These are phyloP conservation scores for Cetraspora pellucida DNA, from an alignment of 192 early-diverging fungal species.

Conservation along the genomic window DNA sequence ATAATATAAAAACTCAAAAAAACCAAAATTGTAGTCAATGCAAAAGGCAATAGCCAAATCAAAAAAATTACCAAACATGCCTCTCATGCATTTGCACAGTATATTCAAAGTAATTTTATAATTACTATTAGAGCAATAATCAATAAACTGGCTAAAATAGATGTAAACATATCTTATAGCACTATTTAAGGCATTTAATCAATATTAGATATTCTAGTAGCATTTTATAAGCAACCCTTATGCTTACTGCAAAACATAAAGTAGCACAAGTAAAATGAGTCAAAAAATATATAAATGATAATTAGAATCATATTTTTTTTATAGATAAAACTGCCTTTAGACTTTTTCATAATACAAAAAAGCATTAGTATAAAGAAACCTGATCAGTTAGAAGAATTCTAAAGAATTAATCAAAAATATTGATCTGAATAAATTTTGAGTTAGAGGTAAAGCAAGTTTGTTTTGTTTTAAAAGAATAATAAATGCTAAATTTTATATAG, in stretches of 20 bases:
- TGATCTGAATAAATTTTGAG: constrained; percentile 16
- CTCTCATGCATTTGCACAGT: background rate
- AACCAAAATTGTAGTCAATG: background rate
- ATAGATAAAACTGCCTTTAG: constrained; percentile 8
- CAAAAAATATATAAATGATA: constrained; percentile 14
- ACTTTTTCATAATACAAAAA: constrained; percentile 6
- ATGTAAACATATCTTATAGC: background rate
- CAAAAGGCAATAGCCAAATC: background rate
- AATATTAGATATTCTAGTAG: background rate
- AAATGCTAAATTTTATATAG: constrained; percentile 22
- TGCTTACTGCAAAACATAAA: background rate
- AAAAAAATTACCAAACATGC: constrained; percentile 6
- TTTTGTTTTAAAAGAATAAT: constrained; percentile 17
- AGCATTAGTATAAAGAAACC: constrained; percentile 5
- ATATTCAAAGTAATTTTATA: no score
- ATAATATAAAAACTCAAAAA: constrained; percentile 28
- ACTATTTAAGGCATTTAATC: background rate
- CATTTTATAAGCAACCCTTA: background rate
- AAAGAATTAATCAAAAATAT: constrained; percentile 3
- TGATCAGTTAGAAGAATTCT: background rate
- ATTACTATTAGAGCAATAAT: background rate
- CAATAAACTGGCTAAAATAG: background rate
- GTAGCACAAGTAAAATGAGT: background rate
- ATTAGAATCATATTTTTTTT: constrained; percentile 8
- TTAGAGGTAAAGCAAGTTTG: constrained; percentile 5